phyloP scores from a whole-genome alignment of 2,329 filamentous ascomycete species.

The Curvularia sp. region DNA sequence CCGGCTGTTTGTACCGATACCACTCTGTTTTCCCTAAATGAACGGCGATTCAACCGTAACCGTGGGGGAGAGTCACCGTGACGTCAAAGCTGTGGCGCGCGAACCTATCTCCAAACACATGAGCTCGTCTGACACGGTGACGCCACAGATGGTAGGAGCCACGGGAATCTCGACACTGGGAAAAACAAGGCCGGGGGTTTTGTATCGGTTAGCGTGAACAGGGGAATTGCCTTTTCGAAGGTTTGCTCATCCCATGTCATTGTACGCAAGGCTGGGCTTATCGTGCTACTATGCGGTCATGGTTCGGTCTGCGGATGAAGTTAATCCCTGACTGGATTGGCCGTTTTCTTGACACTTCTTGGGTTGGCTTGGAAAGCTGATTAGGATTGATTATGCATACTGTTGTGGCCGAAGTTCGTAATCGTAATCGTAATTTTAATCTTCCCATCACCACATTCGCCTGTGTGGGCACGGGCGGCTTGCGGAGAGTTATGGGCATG shows the following conservation, averaged over 20 bases:
- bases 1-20: background rate
- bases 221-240: too few species aligned
- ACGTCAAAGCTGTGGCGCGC: background rate
- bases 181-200: too few species aligned
- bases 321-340: background rate
- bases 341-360: background rate
- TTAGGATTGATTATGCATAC: background rate
- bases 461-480: too few species aligned
- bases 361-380: background rate
- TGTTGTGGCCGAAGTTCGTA: background rate
- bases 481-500: too few species aligned
- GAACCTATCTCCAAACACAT: background rate
- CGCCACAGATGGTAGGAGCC: background rate
- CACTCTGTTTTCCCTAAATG: background rate
- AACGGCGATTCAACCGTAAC: background rate
- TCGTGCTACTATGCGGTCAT: too few species aligned
- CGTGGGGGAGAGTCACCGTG: background rate
- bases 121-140: background rate
- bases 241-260: too few species aligned
- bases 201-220: too few species aligned
- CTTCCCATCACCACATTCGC: background rate
- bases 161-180: background rate
- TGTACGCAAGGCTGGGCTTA: too few species aligned
- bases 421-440: background rate
- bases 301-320: too few species aligned